phyloP scores from a whole-genome alignment of 2,329 filamentous ascomycete genomes.

The Alternaria consortialis region DNA sequence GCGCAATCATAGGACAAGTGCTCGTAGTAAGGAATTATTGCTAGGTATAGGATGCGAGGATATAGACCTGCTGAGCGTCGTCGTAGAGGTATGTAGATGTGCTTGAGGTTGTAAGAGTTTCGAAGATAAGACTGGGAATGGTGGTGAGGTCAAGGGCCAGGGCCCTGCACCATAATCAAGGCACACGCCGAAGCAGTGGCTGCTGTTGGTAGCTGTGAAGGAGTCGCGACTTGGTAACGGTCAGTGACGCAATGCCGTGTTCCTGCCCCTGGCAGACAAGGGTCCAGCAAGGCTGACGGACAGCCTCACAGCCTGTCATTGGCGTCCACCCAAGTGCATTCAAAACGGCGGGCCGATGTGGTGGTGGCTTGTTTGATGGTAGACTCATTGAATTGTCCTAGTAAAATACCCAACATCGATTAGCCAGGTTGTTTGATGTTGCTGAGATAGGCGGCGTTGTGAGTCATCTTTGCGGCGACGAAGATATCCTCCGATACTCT shows the following conservation, averaged over 20 bases:
- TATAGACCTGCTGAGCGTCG: slow-evolving; percentile 26
- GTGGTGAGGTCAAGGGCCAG: slow-evolving; percentile 16
- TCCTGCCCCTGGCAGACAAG: slow-evolving; percentile 27
- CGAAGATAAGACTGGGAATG: slow-evolving; percentile 7
- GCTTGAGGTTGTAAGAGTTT: neutral
- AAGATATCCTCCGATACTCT: neutral
- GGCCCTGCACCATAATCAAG: slow-evolving; percentile 29
- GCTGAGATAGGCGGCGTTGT: neutral
- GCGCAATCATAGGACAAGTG: slow-evolving; percentile 20
- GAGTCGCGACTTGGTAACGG: slow-evolving; percentile 32
- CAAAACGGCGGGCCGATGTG: slow-evolving; percentile 21
- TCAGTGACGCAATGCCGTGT: slow-evolving; percentile 36
- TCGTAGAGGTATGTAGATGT: slow-evolving; percentile 16
- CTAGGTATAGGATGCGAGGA: slow-evolving; percentile 21
- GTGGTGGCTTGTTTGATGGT: slow-evolving; percentile 2
- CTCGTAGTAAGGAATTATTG: slow-evolving; percentile 18
- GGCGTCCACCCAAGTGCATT: slow-evolving; percentile 6
- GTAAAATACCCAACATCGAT: neutral
- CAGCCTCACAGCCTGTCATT: slow-evolving; percentile 24
- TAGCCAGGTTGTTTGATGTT: neutral
- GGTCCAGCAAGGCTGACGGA: slow-evolving; percentile 25
- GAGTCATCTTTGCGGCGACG: too few species aligned
- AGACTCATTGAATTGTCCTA: neutral
- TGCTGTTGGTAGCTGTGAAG: slow-evolving; percentile 33
- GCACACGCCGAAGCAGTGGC: slow-evolving; percentile 25